Evolutionary conservation across 1,139 yeast genomes (phyloP).

Genomic region (Suhomyces yuchorum): DNA sequence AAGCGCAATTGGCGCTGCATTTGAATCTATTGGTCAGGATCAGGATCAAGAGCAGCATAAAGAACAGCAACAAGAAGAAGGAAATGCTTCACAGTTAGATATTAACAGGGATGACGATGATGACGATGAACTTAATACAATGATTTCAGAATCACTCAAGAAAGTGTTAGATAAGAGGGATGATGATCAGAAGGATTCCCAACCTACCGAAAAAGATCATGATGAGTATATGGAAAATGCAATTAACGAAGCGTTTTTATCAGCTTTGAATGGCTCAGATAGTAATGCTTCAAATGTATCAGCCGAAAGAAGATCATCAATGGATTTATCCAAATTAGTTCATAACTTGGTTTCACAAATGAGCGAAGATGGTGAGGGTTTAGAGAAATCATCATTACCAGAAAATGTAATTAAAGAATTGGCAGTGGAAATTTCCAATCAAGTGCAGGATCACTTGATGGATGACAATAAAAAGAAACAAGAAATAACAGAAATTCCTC

Average conservation of each 20-base stretch:
- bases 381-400: slow-evolving; percentile 15
- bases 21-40: slow-evolving; percentile 11
- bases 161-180: slow-evolving; percentile 14
- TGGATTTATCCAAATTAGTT: slow-evolving; percentile 25
- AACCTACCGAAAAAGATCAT: slow-evolving; percentile 10
- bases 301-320: slow-evolving; percentile 5
- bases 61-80: neutral
- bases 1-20: slow-evolving; percentile 28
- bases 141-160: slow-evolving; percentile 22
- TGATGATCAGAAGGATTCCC: neutral
- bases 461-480: slow-evolving; percentile 14
- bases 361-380: slow-evolving; percentile 12
- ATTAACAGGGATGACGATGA: neutral
- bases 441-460: slow-evolving; percentile 34
- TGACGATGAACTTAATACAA: slow-evolving; percentile 21
- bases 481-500: slow-evolving; percentile 30
- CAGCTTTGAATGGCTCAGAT: slow-evolving; percentile 22
- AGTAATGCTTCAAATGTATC: neutral
- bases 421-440: slow-evolving; percentile 37
- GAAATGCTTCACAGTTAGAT: neutral
- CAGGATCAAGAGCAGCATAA: neutral
- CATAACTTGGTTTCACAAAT: slow-evolving; percentile 27
- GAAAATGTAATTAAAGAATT: slow-evolving; percentile 35
- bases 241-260: slow-evolving; percentile 37
- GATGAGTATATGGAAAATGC: slow-evolving; percentile 31